phyloP scores from a whole-genome alignment of 1,284 basidiomycete species.

The Sphaerobolus stellatus region DNA sequence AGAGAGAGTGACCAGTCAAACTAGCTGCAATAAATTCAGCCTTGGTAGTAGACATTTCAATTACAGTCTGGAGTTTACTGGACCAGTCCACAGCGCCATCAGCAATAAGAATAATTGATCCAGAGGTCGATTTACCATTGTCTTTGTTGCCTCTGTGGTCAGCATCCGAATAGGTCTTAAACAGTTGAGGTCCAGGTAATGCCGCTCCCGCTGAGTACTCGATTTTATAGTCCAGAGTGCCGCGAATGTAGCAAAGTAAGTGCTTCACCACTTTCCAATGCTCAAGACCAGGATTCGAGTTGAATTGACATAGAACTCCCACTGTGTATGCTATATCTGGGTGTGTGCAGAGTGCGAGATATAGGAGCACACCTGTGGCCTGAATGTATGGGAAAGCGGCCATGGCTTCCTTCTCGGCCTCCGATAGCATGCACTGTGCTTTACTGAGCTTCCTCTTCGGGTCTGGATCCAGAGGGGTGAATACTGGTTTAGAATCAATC shows the following conservation, averaged over 20 bases:
- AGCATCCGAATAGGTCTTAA: conserved; percentile 21
- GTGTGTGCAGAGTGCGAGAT: conserved; percentile 32
- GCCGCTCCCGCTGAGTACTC: conserved; percentile 20
- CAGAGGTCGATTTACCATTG: conserved; percentile 26
- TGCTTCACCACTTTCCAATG: conserved; percentile 38
- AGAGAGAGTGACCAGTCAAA: conserved; percentile 32
- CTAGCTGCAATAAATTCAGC: conserved; percentile 42
- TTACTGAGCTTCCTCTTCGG: conserved; percentile 21
- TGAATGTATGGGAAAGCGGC: conserved; percentile 28
- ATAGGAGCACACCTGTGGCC: conserved; percentile 35
- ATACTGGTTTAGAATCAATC: conserved; percentile 25
- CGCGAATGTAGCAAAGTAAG: conserved; percentile 31
- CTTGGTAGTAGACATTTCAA: conserved; percentile 41
- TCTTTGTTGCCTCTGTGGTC: conserved; percentile 27
- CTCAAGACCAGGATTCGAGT: conserved; percentile 25
- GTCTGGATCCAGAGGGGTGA: conserved; percentile 27
- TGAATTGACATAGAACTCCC: conserved; percentile 29
- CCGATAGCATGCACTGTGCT: conserved; percentile 16
- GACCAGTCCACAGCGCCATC: conserved; percentile 38
- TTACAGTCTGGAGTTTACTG: conserved; percentile 35
- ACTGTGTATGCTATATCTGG: conserved; percentile 40
- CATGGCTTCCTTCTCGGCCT: conserved; percentile 22
- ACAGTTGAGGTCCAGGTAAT: conserved; percentile 15
- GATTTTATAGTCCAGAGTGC: conserved; percentile 25
- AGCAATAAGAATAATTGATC: conserved; percentile 24